Evolutionary conservation across 768 basidiomycete genomes (phyloP), one percentile per base, ranked within the genome.

Genomic region (Leccinum subgranulosum): DNA sequence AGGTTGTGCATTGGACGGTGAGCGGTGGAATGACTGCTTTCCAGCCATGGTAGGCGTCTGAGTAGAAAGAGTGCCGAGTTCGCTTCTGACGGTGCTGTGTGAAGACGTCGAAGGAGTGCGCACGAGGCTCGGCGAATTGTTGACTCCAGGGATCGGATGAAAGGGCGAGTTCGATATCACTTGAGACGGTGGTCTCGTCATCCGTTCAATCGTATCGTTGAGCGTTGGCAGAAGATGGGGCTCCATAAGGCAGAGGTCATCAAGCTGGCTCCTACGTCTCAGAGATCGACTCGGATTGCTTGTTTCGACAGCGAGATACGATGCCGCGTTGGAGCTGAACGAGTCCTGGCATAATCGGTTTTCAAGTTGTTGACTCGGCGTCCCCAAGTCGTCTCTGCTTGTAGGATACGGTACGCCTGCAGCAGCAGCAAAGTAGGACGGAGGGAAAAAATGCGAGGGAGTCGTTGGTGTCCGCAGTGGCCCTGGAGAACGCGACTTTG

Each of bases 171-270:
- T 57, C 15, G 57, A 4, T 25, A 53, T 55, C 12, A 58, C 56
- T 54, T 71, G 71, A 41, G 75, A 76, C 1, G 83, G 81, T 14
- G 78, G 74, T 52, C 79, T 75, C 3, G 88, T 90, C 88, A 90
- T 91, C 48, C 83, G 81, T 62, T 86, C 81, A 36, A 91, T 79
- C 0, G 88, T 91, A 55, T 90, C 88, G 43, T 82, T 78, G 34
- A 91, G 74, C 17, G 87, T 85, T 9, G 88, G 88, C 36, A 90
- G 69, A 4, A 90, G 75, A 27, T 87, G 81, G 0, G 82, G 74
- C 60, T 91, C 88, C 29, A 88, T 68, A 27, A 84, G 74, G 6
- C 85, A 83, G 4, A 88, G 71, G 52, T 83, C 83, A 11, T 72
- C 75, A 17, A 82, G 70, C 53, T 81, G 74, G 60, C 79, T 82